Evolutionary conservation across 2,329 filamentous ascomycete species (phyloP), one percentile per base, ranked within the genome.

Genomic region (Claviceps capensis): DNA sequence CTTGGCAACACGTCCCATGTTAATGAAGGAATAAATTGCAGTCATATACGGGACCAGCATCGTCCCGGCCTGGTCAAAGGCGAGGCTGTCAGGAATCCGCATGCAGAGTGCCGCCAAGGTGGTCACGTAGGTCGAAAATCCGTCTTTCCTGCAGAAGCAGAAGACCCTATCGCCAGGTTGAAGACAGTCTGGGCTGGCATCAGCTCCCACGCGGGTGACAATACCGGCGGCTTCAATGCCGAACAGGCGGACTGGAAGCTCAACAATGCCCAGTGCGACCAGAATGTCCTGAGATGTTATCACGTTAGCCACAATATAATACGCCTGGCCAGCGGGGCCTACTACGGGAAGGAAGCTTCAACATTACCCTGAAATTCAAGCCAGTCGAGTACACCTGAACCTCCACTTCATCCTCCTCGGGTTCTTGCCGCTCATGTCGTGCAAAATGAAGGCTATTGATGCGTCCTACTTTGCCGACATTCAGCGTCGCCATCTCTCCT

Each of bases 101-200:
- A 23, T n/a, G 9, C 14, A 47, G 11, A 17, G 4, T 3, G 8
- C 3, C 3, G 17, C 44, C 4, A 42, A 14, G 6, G 7, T n/a
- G 7, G 19, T 34, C 14, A n/a, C 14, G n/a, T 16, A 40, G 6
- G 34, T 26, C 8, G 43, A 13, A 19, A 40, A 17, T 2, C 22
- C 17, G 19, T 41, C n/a, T 17, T 42, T 22, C 37, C 16, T 41
- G 14, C 14, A 16, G n/a, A 16, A n/a, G 26, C 38, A 49, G 3
- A 30, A n/a, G n/a, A 71, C 69, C 0, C 65, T 61, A 47, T 72
- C 67, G 7, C 69, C 69, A 0, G 59, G 37, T 1, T 52, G 48
- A 8, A 69, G 56, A 19, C 40, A 9, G 3, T 47, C 17, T 2
- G 51, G 19, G 19, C 19, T 40, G 3, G 57, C 56, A 9, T 8